phyloP scores from a whole-genome alignment of 805 yeast species.

The Nakazawaea sp. region DNA sequence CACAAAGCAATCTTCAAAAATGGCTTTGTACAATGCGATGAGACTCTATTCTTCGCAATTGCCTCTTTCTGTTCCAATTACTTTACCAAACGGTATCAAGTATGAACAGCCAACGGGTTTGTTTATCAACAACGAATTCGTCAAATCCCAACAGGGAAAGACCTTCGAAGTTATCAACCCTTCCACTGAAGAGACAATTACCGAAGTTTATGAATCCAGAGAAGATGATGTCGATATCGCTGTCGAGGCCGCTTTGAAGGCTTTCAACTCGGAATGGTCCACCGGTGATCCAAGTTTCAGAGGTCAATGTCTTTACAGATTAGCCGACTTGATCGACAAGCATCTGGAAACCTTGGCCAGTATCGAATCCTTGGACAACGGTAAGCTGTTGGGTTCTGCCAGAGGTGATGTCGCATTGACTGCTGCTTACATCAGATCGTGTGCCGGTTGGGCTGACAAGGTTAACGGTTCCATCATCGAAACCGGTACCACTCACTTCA shows the following conservation, averaged over 20 bases:
- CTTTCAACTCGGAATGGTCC: conserved; percentile 71
- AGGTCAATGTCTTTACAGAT: conserved; percentile 53
- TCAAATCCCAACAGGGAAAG: conserved; percentile 43
- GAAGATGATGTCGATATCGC: conserved; percentile 79
- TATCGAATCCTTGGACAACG: conserved; percentile 85
- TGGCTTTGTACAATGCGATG: not conserved
- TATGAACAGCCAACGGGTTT: conserved; percentile 43
- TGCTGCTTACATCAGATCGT: conserved; percentile 66
- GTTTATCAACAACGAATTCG: conserved; percentile 60
- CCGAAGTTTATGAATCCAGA: conserved; percentile 67
- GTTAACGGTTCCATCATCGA: conserved; percentile 68
- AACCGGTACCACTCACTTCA: conserved; percentile 67
- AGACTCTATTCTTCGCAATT: conserved; percentile 8
- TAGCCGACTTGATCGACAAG: conserved; percentile 73
- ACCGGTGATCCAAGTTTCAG: conserved; percentile 61
- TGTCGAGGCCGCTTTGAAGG: conserved; percentile 76
- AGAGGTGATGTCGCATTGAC: conserved; percentile 70
- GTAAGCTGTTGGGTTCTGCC: conserved; percentile 70
- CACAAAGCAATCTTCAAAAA: not conserved
- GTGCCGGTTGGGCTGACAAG: conserved; percentile 92
- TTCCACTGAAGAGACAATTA: conserved; percentile 63
- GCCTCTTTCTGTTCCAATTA: conserved; percentile 17
- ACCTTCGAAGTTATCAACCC: conserved; percentile 62
- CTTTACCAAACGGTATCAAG: conserved; percentile 23
- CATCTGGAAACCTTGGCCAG: conserved; percentile 66